These are phyloP conservation scores for Ocimum tenuiflorum DNA, from an alignment of 257 asterid genomes.

Conservation along the genomic window DNA sequence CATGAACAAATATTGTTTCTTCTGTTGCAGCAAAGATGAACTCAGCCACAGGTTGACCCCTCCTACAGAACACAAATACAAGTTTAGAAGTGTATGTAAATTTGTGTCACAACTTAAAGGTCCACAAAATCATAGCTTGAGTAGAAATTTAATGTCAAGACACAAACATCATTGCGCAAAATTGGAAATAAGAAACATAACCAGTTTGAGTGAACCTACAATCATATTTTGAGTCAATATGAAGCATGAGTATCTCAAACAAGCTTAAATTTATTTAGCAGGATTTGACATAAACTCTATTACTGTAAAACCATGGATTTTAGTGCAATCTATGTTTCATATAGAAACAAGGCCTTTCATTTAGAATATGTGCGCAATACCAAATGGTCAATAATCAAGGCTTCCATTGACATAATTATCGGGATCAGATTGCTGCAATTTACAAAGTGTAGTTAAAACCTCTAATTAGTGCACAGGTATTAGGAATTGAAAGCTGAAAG, in stretches of 20 bases:
- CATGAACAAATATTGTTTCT: constrained; percentile 91
- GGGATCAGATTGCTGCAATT: too few species aligned
- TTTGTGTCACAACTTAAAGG: not conserved
- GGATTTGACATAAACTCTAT: not conserved
- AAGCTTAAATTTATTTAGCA: not conserved
- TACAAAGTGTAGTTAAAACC: not conserved
- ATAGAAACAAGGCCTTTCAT: not conserved
- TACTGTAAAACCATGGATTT: not conserved
- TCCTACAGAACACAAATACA: constrained; percentile 54
- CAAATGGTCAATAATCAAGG: not conserved
- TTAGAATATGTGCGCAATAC: not conserved
- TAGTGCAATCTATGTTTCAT: not conserved
- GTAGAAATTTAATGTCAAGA: constrained; percentile 9
- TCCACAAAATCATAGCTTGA: constrained; percentile 1
- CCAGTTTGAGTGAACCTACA: not conserved
- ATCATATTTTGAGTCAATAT: constrained; percentile 9
- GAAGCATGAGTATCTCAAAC: constrained; percentile 8
- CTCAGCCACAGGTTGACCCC: constrained; percentile 92
- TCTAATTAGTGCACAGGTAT: not conserved
- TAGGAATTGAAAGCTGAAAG: not conserved
- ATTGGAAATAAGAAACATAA: not conserved
- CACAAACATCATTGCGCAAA: not conserved
- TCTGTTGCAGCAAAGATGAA: constrained; percentile 89
- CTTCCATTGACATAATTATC: too few species aligned
- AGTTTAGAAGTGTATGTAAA: constrained; percentile 9